Base-by-base conservation (phyloP, 192 early-diverging fungal genomes). In the Coemansia sp. region DNA sequence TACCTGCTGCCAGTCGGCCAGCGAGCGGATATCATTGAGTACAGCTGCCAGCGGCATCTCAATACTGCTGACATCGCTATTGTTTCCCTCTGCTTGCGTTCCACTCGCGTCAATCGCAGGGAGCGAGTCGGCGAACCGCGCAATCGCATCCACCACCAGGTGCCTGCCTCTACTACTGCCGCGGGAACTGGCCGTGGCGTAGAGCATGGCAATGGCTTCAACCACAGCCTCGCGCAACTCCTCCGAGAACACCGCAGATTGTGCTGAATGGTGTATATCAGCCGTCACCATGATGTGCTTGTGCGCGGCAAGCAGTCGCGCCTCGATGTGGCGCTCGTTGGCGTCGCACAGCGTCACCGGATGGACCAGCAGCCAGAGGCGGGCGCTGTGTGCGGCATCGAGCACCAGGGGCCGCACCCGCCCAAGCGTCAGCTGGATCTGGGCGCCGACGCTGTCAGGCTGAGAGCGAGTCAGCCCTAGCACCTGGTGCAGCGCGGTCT, bases 191-290 rank as follows among this genome's bases (percentile, higher is more conserved):
- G 60, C 67, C 0, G 77, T 74, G 19, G 81, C 77, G 32, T 78
- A 75, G 12, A 83, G 75, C 72, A 79, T 75, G 1, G 76, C 81
- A 67, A 79, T 63, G 5, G 76, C 81, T 67, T 83, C 81, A 6
- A 70, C 64, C 0, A 67, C 68, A 1, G 73, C 54, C 11, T 61
- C 63, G n/a, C 65, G 64, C 58, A 19, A n/a, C 32, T 47, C 63
- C 8, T 23, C 44, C 50, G 11, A 6, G 21, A 9, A 12, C 39
- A 5, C 10, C 3, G 57, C 32, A 15, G 5, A 62, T 5, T 48
- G 47, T 32, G 3, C 32, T 0, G 32, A 32, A 32, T 2, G 1
- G 32, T 32, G 32, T 32, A 4, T 32, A 3, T 54, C 52, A 15
- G 21, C 52, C 26, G 21, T 23, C 52, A 45, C 1, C 44, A 8